Base-by-base conservation (phyloP, 345 rosid species). In the Cardamine chenopodiifolia region DNA sequence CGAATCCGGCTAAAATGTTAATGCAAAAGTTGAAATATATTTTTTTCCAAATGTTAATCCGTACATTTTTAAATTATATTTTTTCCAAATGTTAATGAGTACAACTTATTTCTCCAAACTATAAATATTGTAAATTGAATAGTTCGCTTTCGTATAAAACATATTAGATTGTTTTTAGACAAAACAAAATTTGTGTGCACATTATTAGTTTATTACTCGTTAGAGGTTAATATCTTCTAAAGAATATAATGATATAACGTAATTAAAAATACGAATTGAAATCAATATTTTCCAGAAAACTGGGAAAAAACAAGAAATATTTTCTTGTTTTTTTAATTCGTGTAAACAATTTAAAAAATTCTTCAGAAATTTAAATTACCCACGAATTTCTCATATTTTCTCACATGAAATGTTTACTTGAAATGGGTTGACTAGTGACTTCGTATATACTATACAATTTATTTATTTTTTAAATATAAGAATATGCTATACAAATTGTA, bases 371-470 rank as follows among this genome's bases (percentile, higher is more conserved):
- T 5, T 69, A 8, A 57, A 42, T 29, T 4, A 44, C 12, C 0
- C 32, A 42, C 11, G 15, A 26, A 40, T 70, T 23, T 44, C 9
- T 44, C 14, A n/a, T 59, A 26, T 20, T n/a, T 2, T 59, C 45
- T 6, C 23, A 48, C 35, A 17, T 23, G 40, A 19, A 48, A 37
- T 52, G 68, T 22, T 62, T 49, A 44, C 15, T 17, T 61, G 52
- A 28, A 63, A 53, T 29, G 45, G 13, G 47, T 53, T 62, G 68
- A 71, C 40, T 72, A 19, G 10, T 20, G 20, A 11, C 32, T 10
- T n/a, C 7, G 31, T 63, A 20, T 22, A 39, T 25, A 9, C 17
- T 61, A 8, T 20, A 49, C 55, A 20, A 9, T n/a, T n/a, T n/a
- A n/a, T n/a, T n/a, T n/a, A n/a, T n/a, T n/a, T 2, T 45, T 4